Evolutionary conservation across 1,284 basidiomycete genomes (phyloP).

Genomic region (Takashimella tepidaria): DNA sequence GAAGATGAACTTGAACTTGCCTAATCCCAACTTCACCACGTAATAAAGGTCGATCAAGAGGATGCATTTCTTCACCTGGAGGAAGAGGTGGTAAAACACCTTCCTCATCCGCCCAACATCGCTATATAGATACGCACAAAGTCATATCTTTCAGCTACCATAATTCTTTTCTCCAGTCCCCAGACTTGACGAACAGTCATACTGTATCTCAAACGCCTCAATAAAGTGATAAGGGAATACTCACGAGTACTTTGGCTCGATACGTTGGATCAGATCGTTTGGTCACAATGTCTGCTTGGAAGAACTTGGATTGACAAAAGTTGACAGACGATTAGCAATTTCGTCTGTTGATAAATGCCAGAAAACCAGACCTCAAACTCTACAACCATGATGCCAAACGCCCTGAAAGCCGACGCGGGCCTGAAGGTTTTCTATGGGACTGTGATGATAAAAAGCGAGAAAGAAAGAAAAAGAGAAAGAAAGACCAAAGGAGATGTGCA

Average conservation of each 20-base stretch:
- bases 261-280: constrained; percentile 18
- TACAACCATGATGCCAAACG: too few relatives aligned
- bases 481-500: too few relatives aligned
- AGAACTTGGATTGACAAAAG: constrained; percentile 26
- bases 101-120: constrained; percentile 42
- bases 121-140: constrained; percentile 10
- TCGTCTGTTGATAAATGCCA: too few relatives aligned
- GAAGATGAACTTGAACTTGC: constrained; percentile 8
- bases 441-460: background rate
- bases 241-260: constrained; percentile 34
- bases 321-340: too few relatives aligned
- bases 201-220: background rate
- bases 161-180: too few relatives aligned
- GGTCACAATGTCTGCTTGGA: constrained; percentile 30
- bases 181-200: too few relatives aligned
- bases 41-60: constrained; percentile 66
- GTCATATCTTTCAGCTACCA: background rate
- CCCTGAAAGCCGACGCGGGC: too few relatives aligned
- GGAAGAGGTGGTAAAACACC: constrained; percentile 14
- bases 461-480: background rate
- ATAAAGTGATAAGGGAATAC: constrained; percentile 1
- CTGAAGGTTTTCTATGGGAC: too few relatives aligned
- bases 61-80: constrained; percentile 47
- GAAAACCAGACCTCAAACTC: too few relatives aligned
- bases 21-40: constrained; percentile 78